Evolutionary conservation across 352 stramenopile species (phyloP), one percentile per base, ranked within the genome.

Genomic region (Phytophthora fragariaefolia): DNA sequence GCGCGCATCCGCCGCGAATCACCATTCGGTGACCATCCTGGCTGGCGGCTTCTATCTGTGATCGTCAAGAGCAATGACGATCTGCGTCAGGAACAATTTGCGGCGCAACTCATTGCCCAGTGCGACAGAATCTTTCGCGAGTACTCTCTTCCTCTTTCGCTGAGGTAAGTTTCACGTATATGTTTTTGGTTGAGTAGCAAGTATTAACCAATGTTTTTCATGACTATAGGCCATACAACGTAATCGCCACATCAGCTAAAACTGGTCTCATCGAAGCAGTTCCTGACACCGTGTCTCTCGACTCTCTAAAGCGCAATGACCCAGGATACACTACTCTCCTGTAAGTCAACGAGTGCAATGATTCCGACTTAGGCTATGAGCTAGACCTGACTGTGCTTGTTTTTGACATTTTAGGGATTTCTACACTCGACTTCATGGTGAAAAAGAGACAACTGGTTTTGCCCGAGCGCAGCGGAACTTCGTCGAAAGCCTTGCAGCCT

Each of bases 31-130:
- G 67, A 80, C 36, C 80, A 89, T 57, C 80, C 73, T 32, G 82
- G 82, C 18, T 93, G 87, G 80, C 74, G 83, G 12, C 58, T 94
- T 45, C 73, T 95, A 28, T 89, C 89, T 47, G 90, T 99, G 17
- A 99, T 99, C 64, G 95, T 99, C 2, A 99, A 96, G 80, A 98
- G 94, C 46, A 98, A 99, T 63, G 98, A 99, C 71, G 97, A 99
- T 57, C 75, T 99, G 51, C 86, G 97, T 2, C 98, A 99, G 73
- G 97, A 99, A 76, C 91, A 98, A 26, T 99, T 99, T 76, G 95
- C 97, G 0, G 96, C 98, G 59, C 96, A 99, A 71, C 76, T 99
- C 4, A 99, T 99, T 64, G 84, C 93, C 20, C 85, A 98, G 47
- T 99, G 96, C 55, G 83, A 97, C 36, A 90, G 97, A 46, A 98